These are phyloP conservation scores for Saccharomyces kudriavzevii DNA, from an alignment of 805 yeast species.

Conservation along the genomic window DNA sequence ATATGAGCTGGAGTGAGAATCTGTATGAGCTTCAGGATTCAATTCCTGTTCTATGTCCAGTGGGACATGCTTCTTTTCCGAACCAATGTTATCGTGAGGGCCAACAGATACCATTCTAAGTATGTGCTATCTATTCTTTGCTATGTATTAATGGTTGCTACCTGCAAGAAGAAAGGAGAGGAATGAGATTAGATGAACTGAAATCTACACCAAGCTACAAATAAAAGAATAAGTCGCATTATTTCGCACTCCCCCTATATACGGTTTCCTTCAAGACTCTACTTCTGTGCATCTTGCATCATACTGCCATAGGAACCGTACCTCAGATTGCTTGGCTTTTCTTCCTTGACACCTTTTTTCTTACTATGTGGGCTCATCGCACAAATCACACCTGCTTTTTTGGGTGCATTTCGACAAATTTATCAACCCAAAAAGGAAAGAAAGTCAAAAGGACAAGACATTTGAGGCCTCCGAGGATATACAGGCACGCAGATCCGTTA, in stretches of 20 bases:
- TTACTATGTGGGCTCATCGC: not conserved
- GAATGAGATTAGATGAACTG: no score
- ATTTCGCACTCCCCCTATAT: not conserved
- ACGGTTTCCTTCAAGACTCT: not conserved
- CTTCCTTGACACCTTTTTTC: not conserved
- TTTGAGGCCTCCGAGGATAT: not conserved
- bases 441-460: not conserved
- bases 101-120: not conserved
- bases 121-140: not conserved
- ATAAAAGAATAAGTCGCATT: not conserved
- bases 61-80: not conserved
- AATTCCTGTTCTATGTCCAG: not conserved
- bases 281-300: not conserved
- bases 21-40: not conserved
- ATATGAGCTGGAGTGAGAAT: not conserved
- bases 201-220: not conserved
- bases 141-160: not conserved
- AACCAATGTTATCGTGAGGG: not conserved
- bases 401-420: not conserved
- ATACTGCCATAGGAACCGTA: not conserved
- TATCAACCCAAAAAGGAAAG: not conserved
- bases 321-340: not conserved
- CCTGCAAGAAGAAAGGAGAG: not conserved
- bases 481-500: not conserved
- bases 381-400: not conserved